Conservation (phyloP, 2,329 filamentous ascomycete species). For the Exophiala xenobiotica region DNA sequence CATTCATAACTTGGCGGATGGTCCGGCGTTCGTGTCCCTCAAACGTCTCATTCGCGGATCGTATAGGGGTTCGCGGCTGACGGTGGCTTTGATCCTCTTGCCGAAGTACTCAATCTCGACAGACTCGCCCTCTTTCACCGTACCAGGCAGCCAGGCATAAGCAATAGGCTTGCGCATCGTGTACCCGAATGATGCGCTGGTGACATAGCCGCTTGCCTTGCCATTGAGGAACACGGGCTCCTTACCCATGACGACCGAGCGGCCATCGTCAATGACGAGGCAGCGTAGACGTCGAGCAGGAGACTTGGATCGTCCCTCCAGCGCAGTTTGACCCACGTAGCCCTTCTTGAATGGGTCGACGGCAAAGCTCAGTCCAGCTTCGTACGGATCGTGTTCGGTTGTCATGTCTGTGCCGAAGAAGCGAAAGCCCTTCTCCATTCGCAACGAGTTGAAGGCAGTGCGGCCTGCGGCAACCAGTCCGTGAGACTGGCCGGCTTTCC, state of each 20-base stretch:
- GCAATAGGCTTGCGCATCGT: slow-evolving; percentile 59
- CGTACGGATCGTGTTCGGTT: slow-evolving; percentile 60
- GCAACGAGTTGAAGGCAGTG: slow-evolving; percentile 57
- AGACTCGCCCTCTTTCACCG: slow-evolving; percentile 46
- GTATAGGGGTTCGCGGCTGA: slow-evolving; percentile 52
- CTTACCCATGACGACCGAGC: slow-evolving; percentile 60
- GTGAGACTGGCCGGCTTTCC: slow-evolving; percentile 53
- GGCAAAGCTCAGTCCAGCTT: slow-evolving; percentile 56
- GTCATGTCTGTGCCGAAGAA: slow-evolving; percentile 60
- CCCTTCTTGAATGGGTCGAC: slow-evolving; percentile 41
- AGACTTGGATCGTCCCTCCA: slow-evolving; percentile 44
- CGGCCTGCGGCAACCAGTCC: slow-evolving; percentile 61
- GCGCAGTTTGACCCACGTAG: slow-evolving; percentile 54
- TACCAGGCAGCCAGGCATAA: slow-evolving; percentile 57
- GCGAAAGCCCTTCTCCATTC: slow-evolving; percentile 61
- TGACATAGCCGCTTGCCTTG: slow-evolving; percentile 56
- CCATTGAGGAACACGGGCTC: slow-evolving; percentile 58
- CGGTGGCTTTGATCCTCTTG: slow-evolving; percentile 53
- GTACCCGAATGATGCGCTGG: slow-evolving; percentile 61
- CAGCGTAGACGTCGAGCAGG: slow-evolving; percentile 43
- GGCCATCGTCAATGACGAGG: slow-evolving; percentile 56
- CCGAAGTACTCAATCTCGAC: slow-evolving; percentile 66
- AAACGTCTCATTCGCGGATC: slow-evolving; percentile 44
- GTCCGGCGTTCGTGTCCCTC: slow-evolving; percentile 17
- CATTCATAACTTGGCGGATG: neutral